Evolutionary conservation across 192 early-diverging fungal genomes (phyloP).

Genomic region (Backusella macrospora): DNA sequence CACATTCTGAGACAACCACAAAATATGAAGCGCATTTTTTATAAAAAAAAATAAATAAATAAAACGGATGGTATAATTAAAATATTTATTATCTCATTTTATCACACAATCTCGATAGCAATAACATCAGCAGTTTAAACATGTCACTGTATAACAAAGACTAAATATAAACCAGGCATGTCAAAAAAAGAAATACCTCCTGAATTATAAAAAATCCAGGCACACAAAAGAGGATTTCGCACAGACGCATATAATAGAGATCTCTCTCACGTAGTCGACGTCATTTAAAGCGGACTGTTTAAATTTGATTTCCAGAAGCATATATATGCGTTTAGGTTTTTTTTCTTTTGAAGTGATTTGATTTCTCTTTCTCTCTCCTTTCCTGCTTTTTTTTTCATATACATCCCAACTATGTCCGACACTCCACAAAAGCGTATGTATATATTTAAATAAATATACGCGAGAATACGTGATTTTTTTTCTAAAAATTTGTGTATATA

Average conservation of each 20-base stretch:
- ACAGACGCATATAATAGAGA: conserved; percentile 4
- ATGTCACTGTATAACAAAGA: too few relatives aligned
- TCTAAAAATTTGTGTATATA: background rate
- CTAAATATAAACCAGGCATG: background rate
- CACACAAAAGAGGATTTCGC: background rate
- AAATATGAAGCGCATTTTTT: too few relatives aligned
- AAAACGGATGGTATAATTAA: too few relatives aligned
- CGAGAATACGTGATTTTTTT: background rate
- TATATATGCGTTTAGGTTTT: conserved; percentile 7
- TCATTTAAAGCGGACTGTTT: conserved; percentile 14
- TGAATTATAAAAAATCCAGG: background rate
- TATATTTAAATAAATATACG: background rate
- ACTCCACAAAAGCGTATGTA: conserved; percentile 3
- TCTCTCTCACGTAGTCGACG: background rate
- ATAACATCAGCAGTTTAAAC: too few relatives aligned
- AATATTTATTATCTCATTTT: too few relatives aligned
- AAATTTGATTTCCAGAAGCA: conserved; percentile 9
- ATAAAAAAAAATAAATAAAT: too few relatives aligned
- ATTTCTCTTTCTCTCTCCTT: background rate
- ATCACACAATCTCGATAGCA: too few relatives aligned
- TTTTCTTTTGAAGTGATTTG: background rate
- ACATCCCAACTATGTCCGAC: background rate
- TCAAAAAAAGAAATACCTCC: background rate
- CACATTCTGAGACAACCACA: too few relatives aligned
- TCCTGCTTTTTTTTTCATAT: background rate